phyloP scores from a whole-genome alignment of 129 eudicot species.

The Centrapalus pauciflorus region DNA sequence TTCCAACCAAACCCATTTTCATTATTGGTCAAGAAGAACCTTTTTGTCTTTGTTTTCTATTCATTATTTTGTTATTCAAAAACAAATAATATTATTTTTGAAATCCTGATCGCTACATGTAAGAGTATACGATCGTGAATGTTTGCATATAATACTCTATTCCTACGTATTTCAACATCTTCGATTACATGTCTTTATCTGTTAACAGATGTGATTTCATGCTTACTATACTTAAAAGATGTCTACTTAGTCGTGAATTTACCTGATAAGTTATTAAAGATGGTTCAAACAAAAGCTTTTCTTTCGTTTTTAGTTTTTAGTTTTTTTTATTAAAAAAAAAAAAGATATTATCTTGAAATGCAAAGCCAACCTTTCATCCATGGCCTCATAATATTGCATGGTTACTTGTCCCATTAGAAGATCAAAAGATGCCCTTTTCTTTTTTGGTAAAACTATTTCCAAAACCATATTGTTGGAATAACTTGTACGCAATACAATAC shows the following conservation, averaged over 20 bases:
- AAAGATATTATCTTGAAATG: slow-evolving; percentile 2
- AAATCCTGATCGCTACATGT: background rate
- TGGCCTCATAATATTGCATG: slow-evolving; percentile 20
- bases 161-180: too few relatives aligned
- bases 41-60: slow-evolving; percentile 12
- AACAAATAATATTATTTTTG: slow-evolving; percentile 1
- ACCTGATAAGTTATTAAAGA: too few relatives aligned
- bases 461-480: background rate
- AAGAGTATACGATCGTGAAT: background rate
- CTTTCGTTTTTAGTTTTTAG: too few relatives aligned
- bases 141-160: too few relatives aligned
- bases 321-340: background rate
- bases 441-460: background rate
- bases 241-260: too few relatives aligned
- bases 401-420: slow-evolving; percentile 31
- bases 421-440: slow-evolving; percentile 18
- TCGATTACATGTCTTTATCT: too few relatives aligned
- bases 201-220: too few relatives aligned
- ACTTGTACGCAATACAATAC: background rate
- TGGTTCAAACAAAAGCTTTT: too few relatives aligned
- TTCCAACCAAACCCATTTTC: slow-evolving; percentile 28
- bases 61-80: slow-evolving; percentile 19
- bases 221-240: too few relatives aligned
- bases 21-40: slow-evolving; percentile 32
- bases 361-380: slow-evolving; percentile 11